Base-by-base conservation (phyloP, 306 rosid genomes). In the Pterocarpus santalinus region DNA sequence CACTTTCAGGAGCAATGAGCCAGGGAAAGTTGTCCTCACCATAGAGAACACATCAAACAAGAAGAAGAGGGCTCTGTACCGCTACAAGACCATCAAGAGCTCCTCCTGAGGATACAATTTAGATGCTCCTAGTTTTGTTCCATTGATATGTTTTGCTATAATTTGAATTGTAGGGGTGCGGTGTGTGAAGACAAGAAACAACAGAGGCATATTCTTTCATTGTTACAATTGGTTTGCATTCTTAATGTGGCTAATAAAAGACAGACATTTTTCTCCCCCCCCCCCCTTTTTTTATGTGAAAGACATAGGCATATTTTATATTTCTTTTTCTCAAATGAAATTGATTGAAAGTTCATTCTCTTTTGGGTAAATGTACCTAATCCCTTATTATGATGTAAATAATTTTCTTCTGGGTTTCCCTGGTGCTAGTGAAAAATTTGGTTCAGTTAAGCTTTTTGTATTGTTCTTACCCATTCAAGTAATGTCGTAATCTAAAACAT, bases 61-160 rank as follows among this genome's bases (percentile, higher is more conserved):
- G 73, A 88, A 88, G 80, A 88, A 81, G 64, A 80, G 75, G 75
- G 83, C 79, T 47, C 33, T 84, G 15, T 88, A 88, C 81, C 86
- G 91, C 46, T 67, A 86, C 88, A 81, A 78, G 86, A 72, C 62
- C 79, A 86, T 44, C 69, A 86, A 83, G 51, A 80, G 32, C 81
- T 65, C 61, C 0, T 71, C n/a, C 10, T 80, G 62, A 85, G 46
- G 34, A 44, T 47, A 13, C 9, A 6, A 5, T 55, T 84, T 38
- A 33, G 2, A 60, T 32, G 57, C 75, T 44, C 16, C 9, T 32
- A 3, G 43, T 53, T 55, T 63, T 75, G 67, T 68, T 78, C 12
- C 16, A 4, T 0, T 15, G 9, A 41, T 69, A 63, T 56, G 35
- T 53, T 61, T 75, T 63, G 56, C 17, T 47, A 16, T 73, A 2